Evolutionary conservation across 129 eudicot species (phyloP).

Genomic region (Calendula officinalis): DNA sequence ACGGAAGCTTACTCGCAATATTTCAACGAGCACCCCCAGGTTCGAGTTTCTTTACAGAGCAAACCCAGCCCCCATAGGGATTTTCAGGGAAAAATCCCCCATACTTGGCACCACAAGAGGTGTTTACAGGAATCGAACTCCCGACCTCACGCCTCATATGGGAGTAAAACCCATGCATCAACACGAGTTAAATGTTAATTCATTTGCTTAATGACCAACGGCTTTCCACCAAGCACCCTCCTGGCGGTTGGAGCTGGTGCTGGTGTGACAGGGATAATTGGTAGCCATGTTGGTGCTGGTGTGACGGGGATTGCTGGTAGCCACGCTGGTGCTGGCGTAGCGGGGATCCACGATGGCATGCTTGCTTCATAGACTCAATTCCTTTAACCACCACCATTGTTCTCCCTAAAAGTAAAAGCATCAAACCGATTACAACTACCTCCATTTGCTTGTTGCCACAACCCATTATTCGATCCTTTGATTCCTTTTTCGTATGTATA

Average conservation of each 20-base stretch:
- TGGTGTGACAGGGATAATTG: not conserved
- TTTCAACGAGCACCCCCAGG: too few relatives aligned
- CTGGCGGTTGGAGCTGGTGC: not conserved
- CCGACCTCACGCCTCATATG: too few relatives aligned
- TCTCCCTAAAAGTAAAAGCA: conserved; percentile 18
- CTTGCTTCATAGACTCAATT: not conserved
- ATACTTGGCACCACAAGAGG: too few relatives aligned
- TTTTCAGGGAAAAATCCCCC: too few relatives aligned
- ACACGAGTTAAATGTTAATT: not conserved
- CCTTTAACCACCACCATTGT: conserved; percentile 21
- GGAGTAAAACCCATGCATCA: too few relatives aligned
- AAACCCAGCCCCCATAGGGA: too few relatives aligned
- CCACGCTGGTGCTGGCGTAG: not conserved
- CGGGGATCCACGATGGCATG: not conserved
- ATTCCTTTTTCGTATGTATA: not conserved
- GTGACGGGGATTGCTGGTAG: too few relatives aligned
- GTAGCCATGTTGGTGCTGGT: not conserved
- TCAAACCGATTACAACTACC: conserved; percentile 5
- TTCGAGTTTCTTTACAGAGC: too few relatives aligned
- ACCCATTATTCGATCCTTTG: conserved; percentile 22
- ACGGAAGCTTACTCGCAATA: too few relatives aligned
- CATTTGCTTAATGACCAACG: not conserved
- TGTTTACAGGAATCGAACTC: too few relatives aligned
- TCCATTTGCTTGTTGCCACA: conserved; percentile 20
- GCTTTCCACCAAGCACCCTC: conserved; percentile 30